A percentile compares a stretch with the other conserved stretches of the same genome.
Evolutionary conservation across 2,329 filamentous ascomycete genomes (phyloP).

Genomic region (Hymenotorrendiella dingleyae): DNA sequence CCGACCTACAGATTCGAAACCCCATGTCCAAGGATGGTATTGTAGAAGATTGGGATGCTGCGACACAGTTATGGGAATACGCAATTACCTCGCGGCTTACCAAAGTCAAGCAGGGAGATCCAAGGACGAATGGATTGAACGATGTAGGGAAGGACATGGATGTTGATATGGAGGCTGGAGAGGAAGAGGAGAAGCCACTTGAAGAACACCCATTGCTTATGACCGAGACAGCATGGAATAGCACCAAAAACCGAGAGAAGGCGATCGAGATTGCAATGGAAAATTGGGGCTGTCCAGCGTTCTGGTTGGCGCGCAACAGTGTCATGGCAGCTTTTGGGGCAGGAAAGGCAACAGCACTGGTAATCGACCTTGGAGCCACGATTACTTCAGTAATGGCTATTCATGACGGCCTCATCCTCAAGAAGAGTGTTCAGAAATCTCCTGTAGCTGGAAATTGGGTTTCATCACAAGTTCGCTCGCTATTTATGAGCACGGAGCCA

Average conservation of each 20-base stretch:
- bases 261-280: constrained; percentile 96
- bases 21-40: constrained; percentile 85
- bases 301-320: constrained; percentile 84
- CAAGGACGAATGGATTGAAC: constrained; percentile 73
- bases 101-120: constrained; percentile 62
- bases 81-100: constrained; percentile 85
- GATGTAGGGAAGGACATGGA: constrained; percentile 49
- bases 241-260: constrained; percentile 81
- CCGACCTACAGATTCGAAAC: constrained; percentile 78
- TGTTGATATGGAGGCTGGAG: constrained; percentile 51
- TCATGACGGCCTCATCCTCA: constrained; percentile 89
- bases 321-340: constrained; percentile 88
- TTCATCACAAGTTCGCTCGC: constrained; percentile 76
- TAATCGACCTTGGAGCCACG: constrained; percentile 85
- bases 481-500: constrained; percentile 67
- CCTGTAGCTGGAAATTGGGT: constrained; percentile 85
- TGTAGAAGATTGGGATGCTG: constrained; percentile 95
- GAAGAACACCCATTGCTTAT: constrained; percentile 87
- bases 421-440: constrained; percentile 81
- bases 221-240: constrained; percentile 93
- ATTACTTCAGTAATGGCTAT: constrained; percentile 86
- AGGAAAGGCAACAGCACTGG: constrained; percentile 87
- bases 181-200: constrained; percentile 68
- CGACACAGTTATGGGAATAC: constrained; percentile 86
- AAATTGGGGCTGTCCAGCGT: constrained; percentile 90